Conservation (phyloP, 306 rosid genomes). For the Mimosa bimucronata region DNA sequence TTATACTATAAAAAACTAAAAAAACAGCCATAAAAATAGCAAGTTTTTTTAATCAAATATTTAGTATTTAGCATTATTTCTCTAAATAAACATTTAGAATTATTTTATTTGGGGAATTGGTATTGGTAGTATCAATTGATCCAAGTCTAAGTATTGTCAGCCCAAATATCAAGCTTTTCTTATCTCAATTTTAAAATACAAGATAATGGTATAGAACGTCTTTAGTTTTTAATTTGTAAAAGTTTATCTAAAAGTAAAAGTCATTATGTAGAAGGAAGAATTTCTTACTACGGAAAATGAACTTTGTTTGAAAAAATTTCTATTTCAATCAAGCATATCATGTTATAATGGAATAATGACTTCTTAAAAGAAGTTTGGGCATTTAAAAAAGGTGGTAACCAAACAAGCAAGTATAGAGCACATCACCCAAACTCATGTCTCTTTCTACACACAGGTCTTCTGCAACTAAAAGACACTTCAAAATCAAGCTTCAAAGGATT, state of each 20-base stretch:
- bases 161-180: not conserved
- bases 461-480: conserved; percentile 65
- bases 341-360: not conserved
- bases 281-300: not conserved
- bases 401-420: not conserved
- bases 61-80: too few relatives aligned
- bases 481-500: conserved; percentile 42
- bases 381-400: not conserved
- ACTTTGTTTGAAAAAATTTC: not conserved
- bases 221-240: too few relatives aligned
- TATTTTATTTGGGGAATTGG: too few relatives aligned
- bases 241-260: too few relatives aligned
- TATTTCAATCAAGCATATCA: not conserved
- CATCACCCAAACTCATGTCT: not conserved
- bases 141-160: not conserved
- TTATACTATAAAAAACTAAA: too few relatives aligned
- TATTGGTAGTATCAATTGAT: too few relatives aligned
- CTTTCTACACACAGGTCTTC: conserved; percentile 55
- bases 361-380: too few relatives aligned
- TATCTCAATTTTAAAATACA: not conserved
- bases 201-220: not conserved
- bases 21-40: not conserved
- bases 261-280: not conserved
- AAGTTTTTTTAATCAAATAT: too few relatives aligned
- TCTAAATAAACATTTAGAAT: too few relatives aligned